phyloP scores from a whole-genome alignment of 73 alveolate species.

The Paramecium caudatum region DNA sequence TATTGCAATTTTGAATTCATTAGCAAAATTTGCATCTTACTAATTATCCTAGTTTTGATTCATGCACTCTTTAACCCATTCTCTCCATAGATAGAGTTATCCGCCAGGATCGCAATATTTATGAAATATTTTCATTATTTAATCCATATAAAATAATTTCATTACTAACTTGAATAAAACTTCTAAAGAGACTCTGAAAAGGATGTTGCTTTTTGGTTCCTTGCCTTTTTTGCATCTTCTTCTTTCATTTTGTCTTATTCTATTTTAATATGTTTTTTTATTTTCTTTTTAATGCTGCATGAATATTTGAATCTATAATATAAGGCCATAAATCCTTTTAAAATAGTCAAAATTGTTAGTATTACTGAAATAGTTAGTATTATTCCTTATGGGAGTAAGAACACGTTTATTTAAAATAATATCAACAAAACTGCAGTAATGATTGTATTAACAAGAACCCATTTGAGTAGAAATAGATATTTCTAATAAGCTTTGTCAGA shows the following conservation, averaged over 20 bases:
- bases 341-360: not conserved
- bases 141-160: too few species aligned
- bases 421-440: not conserved
- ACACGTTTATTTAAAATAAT: not conserved
- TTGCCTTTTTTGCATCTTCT: too few species aligned
- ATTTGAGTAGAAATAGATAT: not conserved
- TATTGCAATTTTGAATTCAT: too few species aligned
- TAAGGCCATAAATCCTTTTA: constrained; percentile 8
- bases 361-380: constrained; percentile 13
- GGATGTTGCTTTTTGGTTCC: too few species aligned
- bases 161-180: too few species aligned
- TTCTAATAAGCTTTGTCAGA: not conserved
- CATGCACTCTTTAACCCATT: too few species aligned
- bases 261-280: not conserved
- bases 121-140: too few species aligned
- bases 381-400: constrained; percentile 1
- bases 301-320: constrained; percentile 7
- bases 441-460: not conserved
- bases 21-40: too few species aligned
- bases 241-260: not conserved
- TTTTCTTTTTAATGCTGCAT: not conserved
- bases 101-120: too few species aligned
- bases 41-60: too few species aligned
- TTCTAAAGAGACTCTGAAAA: too few species aligned
- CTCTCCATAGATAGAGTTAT: too few species aligned